Percentiles rank a stretch among this genome's conserved stretches.
Evolutionary conservation across 2,329 filamentous ascomycete genomes (phyloP).

Genomic region (Dactylonectria estremocensis): DNA sequence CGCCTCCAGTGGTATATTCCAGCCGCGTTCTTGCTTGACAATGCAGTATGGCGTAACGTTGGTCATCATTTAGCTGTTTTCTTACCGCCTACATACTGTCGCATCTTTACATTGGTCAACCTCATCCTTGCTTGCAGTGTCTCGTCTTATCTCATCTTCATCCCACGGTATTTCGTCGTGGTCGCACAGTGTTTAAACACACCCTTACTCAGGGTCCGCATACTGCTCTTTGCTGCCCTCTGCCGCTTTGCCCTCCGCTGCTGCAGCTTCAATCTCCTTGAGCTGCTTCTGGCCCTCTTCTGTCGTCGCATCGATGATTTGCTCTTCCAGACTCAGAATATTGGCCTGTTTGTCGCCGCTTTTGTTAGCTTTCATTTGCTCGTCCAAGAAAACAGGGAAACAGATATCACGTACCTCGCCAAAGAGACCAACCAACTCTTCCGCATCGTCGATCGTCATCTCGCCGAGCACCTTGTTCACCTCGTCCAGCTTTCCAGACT

Average conservation of each 20-base stretch:
- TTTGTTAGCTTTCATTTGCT: constrained; percentile 38
- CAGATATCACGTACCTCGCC: constrained; percentile 70
- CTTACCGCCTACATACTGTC: background rate
- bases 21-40: background rate
- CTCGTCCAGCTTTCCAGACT: constrained; percentile 86
- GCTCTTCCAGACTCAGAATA: constrained; percentile 91
- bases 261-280: constrained; percentile 78
- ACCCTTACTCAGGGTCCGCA: constrained; percentile 58
- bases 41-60: background rate
- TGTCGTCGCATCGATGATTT: constrained; percentile 96
- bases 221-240: constrained; percentile 48
- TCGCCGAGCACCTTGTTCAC: constrained; percentile 76
- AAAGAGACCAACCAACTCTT: constrained; percentile 85
- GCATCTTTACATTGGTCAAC: background rate
- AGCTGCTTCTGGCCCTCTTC: constrained; percentile 85
- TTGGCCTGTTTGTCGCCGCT: constrained; percentile 69
- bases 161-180: background rate
- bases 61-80: background rate
- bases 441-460: constrained; percentile 90
- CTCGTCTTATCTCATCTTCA: constrained; percentile 2
- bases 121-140: background rate
- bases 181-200: background rate
- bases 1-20: background rate
- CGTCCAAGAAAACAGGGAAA: background rate
- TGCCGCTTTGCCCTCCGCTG: constrained; percentile 50